These are phyloP conservation scores for Agroathelia rolfsii DNA, from an alignment of 1,284 basidiomycete genomes.

Conservation along the genomic window DNA sequence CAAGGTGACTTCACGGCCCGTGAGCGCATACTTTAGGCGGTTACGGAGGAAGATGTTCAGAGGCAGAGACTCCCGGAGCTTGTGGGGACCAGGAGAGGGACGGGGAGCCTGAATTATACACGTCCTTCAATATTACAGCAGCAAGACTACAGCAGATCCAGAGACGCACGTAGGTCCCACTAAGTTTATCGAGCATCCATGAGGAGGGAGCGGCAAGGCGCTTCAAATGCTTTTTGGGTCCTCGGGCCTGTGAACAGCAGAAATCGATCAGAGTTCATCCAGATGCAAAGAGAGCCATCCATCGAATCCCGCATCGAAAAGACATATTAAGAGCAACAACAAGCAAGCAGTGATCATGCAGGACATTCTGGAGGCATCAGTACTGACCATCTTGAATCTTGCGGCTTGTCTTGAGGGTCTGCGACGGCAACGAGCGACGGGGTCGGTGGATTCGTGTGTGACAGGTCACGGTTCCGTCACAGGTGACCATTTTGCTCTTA, in stretches of 20 bases:
- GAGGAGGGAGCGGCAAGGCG: constrained; percentile 94
- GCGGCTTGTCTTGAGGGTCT: too few relatives aligned
- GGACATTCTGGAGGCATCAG: too few relatives aligned
- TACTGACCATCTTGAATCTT: too few relatives aligned
- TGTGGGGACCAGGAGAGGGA: constrained; percentile 97
- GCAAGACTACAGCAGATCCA: constrained; percentile 8
- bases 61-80: constrained; percentile 94
- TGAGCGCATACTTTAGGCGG: constrained; percentile 98
- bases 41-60: constrained; percentile 96
- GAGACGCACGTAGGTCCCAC: constrained; percentile 93
- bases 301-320: too few relatives aligned
- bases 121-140: constrained; percentile 4
- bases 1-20: constrained; percentile 88
- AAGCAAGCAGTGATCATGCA: too few relatives aligned
- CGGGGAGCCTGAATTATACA: constrained; percentile 66
- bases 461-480: too few relatives aligned
- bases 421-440: too few relatives aligned
- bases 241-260: constrained; percentile 64
- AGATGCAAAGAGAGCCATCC: too few relatives aligned
- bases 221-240: constrained; percentile 99
- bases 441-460: too few relatives aligned
- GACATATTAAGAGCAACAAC: too few relatives aligned
- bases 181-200: constrained; percentile 99
- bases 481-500: too few relatives aligned
- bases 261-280: too few relatives aligned